phyloP scores from a whole-genome alignment of 352 stramenopile species.

The Globisporangium alternatum region DNA sequence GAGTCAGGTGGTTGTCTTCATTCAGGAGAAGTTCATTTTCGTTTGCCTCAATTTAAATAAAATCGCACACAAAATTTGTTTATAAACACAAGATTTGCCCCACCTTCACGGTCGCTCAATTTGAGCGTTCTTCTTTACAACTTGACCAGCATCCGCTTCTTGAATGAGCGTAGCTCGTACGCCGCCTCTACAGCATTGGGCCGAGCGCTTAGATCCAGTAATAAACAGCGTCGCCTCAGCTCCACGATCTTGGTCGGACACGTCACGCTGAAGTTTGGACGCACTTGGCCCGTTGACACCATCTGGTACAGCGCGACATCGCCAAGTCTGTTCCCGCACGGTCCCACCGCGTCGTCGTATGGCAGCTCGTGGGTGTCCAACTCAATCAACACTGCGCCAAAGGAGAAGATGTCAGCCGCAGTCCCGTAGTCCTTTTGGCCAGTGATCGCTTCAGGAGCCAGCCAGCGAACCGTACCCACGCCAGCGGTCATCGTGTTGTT shows the following conservation, averaged over 20 bases:
- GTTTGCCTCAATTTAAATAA: no score
- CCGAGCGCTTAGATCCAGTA: not conserved
- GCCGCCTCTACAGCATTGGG: not conserved
- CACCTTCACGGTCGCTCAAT: not conserved
- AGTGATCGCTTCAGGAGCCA: conserved; percentile 7
- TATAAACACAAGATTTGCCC: no score
- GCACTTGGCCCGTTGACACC: conserved; percentile 1
- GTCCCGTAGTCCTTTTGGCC: not conserved
- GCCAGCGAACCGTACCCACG: not conserved
- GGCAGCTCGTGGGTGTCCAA: conserved; percentile 5
- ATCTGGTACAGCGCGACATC: conserved; percentile 1
- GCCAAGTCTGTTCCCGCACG: not conserved
- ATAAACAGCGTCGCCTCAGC: not conserved
- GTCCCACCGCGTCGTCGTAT: not conserved
- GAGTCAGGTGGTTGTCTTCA: no score
- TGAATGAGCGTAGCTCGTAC: not conserved
- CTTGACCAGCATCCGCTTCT: conserved; percentile 9
- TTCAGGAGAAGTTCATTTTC: no score
- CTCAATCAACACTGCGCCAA: not conserved
- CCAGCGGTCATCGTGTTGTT: conserved; percentile 46
- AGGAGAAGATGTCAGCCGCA: conserved; percentile 9
- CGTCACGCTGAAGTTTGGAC: not conserved
- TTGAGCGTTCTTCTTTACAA: not conserved
- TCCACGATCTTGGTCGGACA: conserved; percentile 11
- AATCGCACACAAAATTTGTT: no score